A percentile compares a stretch with the other conserved stretches of the same genome.
These are phyloP conservation scores for Fusarium tjaetaba DNA, from an alignment of 2,329 filamentous ascomycete genomes.

Conservation along the genomic window DNA sequence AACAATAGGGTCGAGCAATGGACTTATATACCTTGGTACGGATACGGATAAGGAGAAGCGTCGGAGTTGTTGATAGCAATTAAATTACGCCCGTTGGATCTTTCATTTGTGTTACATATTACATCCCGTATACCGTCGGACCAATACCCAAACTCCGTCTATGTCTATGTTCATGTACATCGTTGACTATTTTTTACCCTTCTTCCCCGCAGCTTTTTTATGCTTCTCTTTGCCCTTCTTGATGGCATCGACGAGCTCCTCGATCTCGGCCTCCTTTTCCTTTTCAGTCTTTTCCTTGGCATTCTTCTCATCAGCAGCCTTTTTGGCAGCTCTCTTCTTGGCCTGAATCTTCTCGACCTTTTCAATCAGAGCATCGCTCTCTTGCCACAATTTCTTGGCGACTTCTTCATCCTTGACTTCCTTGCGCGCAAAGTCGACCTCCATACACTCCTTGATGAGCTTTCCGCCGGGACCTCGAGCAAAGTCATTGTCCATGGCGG, in stretches of 20 bases:
- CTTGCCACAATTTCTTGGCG: slow-evolving; percentile 89
- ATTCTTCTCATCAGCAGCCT: slow-evolving; percentile 49
- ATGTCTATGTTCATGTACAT: slow-evolving; percentile 34
- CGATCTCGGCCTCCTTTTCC: slow-evolving; percentile 46
- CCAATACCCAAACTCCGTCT: slow-evolving; percentile 34
- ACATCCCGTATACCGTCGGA: slow-evolving; percentile 6
- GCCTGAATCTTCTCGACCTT: slow-evolving; percentile 77
- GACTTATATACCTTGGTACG: slow-evolving; percentile 8
- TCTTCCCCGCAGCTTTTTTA: slow-evolving; percentile 39
- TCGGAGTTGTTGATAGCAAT: slow-evolving; percentile 16
- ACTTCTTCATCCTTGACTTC: slow-evolving; percentile 82
- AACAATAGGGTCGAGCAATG: background rate
- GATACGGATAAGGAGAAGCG: slow-evolving; percentile 24
- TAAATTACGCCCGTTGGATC: slow-evolving; percentile 9
- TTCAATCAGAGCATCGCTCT: slow-evolving; percentile 86
- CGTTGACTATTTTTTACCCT: slow-evolving; percentile 37
- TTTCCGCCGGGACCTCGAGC: slow-evolving; percentile 72
- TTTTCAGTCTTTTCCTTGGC: slow-evolving; percentile 51
- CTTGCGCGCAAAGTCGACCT: slow-evolving; percentile 74
- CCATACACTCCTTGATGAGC: slow-evolving; percentile 88
- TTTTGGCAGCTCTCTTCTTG: slow-evolving; percentile 56
- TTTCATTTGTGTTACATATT: background rate
- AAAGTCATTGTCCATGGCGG: slow-evolving; percentile 82
- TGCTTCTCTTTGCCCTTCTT: slow-evolving; percentile 53
- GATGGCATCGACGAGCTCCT: slow-evolving; percentile 55